Evolutionary conservation across 495 filamentous ascomycete genomes (phyloP).

Genomic region (Haplographium delicatum): DNA sequence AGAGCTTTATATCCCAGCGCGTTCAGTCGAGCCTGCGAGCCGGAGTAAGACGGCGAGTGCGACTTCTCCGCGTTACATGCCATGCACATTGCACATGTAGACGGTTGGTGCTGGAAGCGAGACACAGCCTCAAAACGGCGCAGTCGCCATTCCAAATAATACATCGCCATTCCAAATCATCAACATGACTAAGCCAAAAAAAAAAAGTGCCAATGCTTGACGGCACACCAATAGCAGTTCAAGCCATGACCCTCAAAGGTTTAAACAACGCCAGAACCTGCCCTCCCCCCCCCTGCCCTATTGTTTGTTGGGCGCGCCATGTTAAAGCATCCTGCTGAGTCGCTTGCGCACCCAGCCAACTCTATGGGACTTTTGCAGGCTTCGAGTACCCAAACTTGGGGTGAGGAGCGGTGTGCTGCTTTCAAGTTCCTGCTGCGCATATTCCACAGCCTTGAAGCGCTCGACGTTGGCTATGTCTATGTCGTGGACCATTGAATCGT

Average conservation of each 20-base stretch:
- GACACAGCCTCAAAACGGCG: not conserved
- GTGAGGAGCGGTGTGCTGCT: constrained; percentile 2
- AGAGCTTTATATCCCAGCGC: not conserved
- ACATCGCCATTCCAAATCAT: no score
- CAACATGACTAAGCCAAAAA: not conserved
- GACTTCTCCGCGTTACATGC: not conserved
- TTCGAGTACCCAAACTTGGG: constrained; percentile 3
- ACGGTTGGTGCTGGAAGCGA: not conserved
- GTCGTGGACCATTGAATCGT: not conserved
- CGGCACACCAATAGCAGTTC: not conserved
- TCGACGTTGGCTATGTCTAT: not conserved
- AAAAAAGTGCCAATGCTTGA: not conserved
- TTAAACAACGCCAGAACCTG: not conserved
- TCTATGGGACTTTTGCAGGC: constrained; percentile 4
- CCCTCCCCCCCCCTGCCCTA: not conserved
- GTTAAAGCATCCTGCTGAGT: not conserved
- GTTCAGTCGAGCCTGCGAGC: not conserved
- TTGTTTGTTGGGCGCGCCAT: not conserved
- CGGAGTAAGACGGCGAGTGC: not conserved
- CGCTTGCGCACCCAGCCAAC: not conserved
- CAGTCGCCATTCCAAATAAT: not conserved
- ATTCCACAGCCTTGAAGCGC: constrained; percentile 5
- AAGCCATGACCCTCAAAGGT: not conserved
- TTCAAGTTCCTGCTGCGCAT: constrained; percentile 3
- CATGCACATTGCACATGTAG: not conserved